Percentiles rank a stretch among this genome's conserved stretches.
Conservation (phyloP, 805 yeast genomes). For the Alloascoidea hylecoeti region DNA sequence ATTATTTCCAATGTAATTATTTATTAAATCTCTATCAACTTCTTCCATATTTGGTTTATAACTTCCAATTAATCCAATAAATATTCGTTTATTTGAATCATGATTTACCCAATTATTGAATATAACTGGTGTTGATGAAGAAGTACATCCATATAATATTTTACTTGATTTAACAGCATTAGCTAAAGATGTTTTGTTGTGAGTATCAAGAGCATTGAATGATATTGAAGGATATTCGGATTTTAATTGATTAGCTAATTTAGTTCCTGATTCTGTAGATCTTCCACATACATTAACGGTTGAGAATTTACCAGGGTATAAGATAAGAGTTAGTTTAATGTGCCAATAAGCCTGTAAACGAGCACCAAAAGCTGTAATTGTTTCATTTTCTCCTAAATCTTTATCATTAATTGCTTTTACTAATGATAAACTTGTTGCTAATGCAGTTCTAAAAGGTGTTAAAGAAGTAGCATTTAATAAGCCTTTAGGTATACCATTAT, state of each 20-base stretch:
- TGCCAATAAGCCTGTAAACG: neutral
- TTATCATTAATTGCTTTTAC: no score
- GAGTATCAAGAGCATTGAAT: neutral
- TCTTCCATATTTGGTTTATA: slow-evolving; percentile 58
- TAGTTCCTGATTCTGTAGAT: neutral
- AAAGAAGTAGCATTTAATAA: slow-evolving; percentile 37
- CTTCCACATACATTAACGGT: neutral
- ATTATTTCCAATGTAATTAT: slow-evolving; percentile 17
- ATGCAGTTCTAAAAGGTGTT: neutral
- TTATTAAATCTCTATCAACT: slow-evolving; percentile 30
- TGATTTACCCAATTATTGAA: neutral
- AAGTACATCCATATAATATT: neutral
- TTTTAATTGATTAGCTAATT: neutral
- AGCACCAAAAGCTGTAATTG: neutral
- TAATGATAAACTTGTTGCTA: neutral
- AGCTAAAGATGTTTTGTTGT: neutral
- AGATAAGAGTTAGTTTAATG: neutral
- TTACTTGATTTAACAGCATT: neutral
- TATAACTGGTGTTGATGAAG: neutral
- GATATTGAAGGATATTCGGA: neutral
- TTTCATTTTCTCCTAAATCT: no score
- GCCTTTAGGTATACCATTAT: slow-evolving; percentile 36
- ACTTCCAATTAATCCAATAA: slow-evolving; percentile 49
- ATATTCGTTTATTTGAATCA: slow-evolving; percentile 20
- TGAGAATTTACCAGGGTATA: neutral